These are phyloP conservation scores for Kockiozyma suomiensis DNA, from an alignment of 805 yeast genomes.

Conservation along the genomic window DNA sequence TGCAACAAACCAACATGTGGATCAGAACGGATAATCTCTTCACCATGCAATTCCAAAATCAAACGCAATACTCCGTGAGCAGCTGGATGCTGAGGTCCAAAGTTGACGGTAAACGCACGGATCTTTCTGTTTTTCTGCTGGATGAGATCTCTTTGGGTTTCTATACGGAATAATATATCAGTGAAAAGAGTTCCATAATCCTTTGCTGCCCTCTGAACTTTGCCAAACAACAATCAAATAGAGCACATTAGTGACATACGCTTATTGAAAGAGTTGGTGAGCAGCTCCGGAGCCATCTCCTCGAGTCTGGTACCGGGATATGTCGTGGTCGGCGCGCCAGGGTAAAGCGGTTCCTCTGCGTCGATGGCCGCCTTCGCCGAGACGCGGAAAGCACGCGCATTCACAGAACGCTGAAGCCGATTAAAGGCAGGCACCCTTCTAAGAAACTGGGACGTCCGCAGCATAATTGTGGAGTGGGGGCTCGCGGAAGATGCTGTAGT, in stretches of 20 bases:
- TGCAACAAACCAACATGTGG: slow-evolving; percentile 88
- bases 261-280: slow-evolving; percentile 25
- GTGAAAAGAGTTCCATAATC: neutral
- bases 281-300: slow-evolving; percentile 13
- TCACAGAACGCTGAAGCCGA: neutral
- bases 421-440: slow-evolving; percentile 5
- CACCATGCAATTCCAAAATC: slow-evolving; percentile 84
- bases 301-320: slow-evolving; percentile 21
- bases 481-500: neutral
- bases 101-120: slow-evolving; percentile 86
- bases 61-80: slow-evolving; percentile 90
- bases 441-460: slow-evolving; percentile 9
- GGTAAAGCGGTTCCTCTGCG: slow-evolving; percentile 2
- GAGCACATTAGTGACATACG: slow-evolving; percentile 6
- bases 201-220: neutral
- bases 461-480: slow-evolving; percentile 8
- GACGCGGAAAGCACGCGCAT: slow-evolving; percentile 7
- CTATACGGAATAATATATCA: slow-evolving; percentile 1
- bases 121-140: slow-evolving; percentile 49
- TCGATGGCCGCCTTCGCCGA: slow-evolving; percentile 1
- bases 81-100: slow-evolving; percentile 94
- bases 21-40: slow-evolving; percentile 82
- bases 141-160: slow-evolving; percentile 17
- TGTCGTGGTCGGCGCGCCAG: slow-evolving; percentile 9
- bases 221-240: neutral